These are phyloP conservation scores for Aspergillus unguis DNA, from an alignment of 2,329 filamentous ascomycete species.

Conservation along the genomic window DNA sequence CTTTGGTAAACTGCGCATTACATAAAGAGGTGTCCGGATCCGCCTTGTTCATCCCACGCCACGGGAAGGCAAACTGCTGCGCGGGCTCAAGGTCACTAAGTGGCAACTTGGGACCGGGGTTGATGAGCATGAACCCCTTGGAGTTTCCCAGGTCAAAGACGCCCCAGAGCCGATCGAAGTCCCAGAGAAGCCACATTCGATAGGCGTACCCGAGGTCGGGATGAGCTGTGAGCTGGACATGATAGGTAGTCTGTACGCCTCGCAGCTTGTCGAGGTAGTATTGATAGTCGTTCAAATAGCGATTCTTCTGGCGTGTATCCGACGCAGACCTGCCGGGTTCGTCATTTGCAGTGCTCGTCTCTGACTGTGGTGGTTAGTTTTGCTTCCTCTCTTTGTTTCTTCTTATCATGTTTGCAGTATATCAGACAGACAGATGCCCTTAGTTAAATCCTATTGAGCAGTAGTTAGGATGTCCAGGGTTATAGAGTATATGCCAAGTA, in stretches of 20 bases:
- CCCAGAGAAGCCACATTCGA: conserved; percentile 7
- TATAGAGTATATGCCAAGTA: too few relatives aligned
- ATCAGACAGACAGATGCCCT: too few relatives aligned
- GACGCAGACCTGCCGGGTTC: too few relatives aligned
- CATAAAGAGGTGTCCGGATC: background rate
- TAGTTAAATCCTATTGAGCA: too few relatives aligned
- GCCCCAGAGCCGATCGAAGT: conserved; percentile 12
- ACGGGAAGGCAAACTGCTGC: background rate
- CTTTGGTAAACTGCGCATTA: background rate
- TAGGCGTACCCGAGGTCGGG: background rate
- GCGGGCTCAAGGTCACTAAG: background rate
- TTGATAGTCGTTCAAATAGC: background rate
- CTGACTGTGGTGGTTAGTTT: too few relatives aligned
- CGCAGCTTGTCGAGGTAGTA: background rate
- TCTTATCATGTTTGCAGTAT: too few relatives aligned
- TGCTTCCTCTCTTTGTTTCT: too few relatives aligned
- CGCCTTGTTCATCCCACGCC: background rate
- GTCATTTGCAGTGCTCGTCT: too few relatives aligned
- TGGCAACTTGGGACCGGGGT: background rate
- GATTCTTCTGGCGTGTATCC: background rate
- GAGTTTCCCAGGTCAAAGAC: conserved; percentile 2
- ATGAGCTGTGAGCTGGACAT: background rate
- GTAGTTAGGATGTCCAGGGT: too few relatives aligned
- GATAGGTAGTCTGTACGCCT: conserved; percentile 4
- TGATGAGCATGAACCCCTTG: conserved; percentile 1